Percentiles rank a stretch among this genome's conserved stretches.
Conservation (phyloP, 768 basidiomycete species). For the Mycena venus region DNA sequence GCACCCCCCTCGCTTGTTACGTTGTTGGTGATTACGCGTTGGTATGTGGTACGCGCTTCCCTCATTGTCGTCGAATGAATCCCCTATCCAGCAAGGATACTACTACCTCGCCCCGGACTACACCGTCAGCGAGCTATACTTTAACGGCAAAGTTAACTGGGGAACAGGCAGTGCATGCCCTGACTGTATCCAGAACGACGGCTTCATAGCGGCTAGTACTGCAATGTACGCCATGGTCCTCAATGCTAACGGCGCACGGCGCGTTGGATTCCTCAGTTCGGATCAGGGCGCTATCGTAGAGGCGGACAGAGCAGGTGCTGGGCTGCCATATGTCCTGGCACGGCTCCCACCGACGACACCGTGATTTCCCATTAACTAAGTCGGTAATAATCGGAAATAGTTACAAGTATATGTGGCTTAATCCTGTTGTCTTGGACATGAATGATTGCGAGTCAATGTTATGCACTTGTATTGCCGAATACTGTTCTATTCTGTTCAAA, state of each 20-base stretch:
- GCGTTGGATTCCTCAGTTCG: background rate
- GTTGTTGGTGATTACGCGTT: background rate
- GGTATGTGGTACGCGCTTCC: background rate
- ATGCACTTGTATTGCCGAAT: too few relatives aligned
- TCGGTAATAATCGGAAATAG: too few relatives aligned
- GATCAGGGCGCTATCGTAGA: slow-evolving; percentile 3
- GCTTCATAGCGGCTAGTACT: background rate
- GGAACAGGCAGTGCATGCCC: background rate
- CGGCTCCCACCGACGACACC: background rate
- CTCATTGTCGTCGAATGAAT: background rate
- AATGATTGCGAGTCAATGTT: too few relatives aligned
- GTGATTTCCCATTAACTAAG: too few relatives aligned
- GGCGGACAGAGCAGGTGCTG: background rate
- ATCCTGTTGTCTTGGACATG: too few relatives aligned
- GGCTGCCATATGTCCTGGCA: background rate
- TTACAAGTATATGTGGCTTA: too few relatives aligned
- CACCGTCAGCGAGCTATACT: background rate
- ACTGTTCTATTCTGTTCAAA: too few relatives aligned
- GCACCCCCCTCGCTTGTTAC: background rate
- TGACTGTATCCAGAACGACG: slow-evolving; percentile 4
- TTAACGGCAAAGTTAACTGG: background rate
- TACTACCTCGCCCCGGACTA: background rate
- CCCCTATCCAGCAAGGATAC: background rate
- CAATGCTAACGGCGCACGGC: background rate
- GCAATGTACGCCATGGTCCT: slow-evolving; percentile 1